A percentile compares a stretch with the other conserved stretches of the same genome.
These are phyloP conservation scores for Fomitopsis palustris DNA, from an alignment of 1,284 basidiomycete species.

Conservation along the genomic window DNA sequence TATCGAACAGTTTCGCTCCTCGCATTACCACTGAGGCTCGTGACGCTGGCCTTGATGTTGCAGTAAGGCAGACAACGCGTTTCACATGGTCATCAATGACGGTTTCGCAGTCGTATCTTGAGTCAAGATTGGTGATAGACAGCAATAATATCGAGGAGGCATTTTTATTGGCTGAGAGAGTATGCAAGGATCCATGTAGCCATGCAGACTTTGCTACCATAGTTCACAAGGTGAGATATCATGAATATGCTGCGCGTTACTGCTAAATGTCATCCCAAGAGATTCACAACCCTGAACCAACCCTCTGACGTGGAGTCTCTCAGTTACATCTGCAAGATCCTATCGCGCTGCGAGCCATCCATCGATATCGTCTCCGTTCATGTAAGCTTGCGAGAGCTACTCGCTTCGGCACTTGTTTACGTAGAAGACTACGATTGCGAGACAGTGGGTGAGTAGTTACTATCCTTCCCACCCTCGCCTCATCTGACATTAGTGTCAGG, in stretches of 20 bases:
- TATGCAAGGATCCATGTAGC: constrained; percentile 57
- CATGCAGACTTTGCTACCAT: constrained; percentile 57
- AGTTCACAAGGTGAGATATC: constrained; percentile 49
- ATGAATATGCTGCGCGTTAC: too few relatives aligned
- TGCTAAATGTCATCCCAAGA: constrained; percentile 33
- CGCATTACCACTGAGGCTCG: constrained; percentile 54
- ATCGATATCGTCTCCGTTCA: constrained; percentile 74
- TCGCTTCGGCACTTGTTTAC: constrained; percentile 58
- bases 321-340: constrained; percentile 59
- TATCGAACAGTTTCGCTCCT: constrained; percentile 44
- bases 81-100: neutral
- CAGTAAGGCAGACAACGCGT: constrained; percentile 35
- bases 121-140: constrained; percentile 57
- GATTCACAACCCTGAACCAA: constrained; percentile 46
- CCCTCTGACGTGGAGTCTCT: constrained; percentile 63
- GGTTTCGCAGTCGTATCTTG: constrained; percentile 52
- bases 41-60: constrained; percentile 50
- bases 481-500: constrained; percentile 38
- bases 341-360: constrained; percentile 52
- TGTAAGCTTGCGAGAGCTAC: constrained; percentile 54
- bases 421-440: constrained; percentile 74
- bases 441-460: constrained; percentile 60
- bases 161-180: constrained; percentile 45
- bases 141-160: constrained; percentile 43
- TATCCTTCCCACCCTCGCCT: neutral